Percentiles rank a stretch among this genome's conserved stretches.
phyloP scores from a whole-genome alignment of 169 alveolate species.

The Cryptosporidium andersoni region DNA sequence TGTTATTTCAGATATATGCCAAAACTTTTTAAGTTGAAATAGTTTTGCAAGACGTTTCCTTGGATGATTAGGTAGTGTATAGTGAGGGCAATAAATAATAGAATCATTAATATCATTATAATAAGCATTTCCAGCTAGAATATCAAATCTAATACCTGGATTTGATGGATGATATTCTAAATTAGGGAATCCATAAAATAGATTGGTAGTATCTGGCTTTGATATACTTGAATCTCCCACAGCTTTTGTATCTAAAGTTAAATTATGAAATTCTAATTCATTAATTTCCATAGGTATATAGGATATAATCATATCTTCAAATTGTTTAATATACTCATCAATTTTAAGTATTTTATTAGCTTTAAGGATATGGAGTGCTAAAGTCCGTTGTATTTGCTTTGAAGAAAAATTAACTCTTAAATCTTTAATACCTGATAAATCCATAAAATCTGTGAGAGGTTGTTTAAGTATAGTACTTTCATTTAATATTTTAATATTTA shows the following conservation, averaged over 20 bases:
- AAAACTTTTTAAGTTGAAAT: conserved; percentile 24
- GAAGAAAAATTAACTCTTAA: conserved; percentile 9
- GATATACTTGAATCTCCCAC: neutral
- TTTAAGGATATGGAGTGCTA: conserved; percentile 9
- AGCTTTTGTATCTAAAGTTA: neutral
- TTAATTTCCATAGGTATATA: conserved; percentile 46
- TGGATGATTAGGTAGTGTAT: conserved; percentile 46
- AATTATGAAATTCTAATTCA: conserved; percentile 27
- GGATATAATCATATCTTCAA: conserved; percentile 9
- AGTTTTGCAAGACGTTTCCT: conserved; percentile 33
- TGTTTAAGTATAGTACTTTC: too few relatives aligned
- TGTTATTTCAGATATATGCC: conserved; percentile 63
- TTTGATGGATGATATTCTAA: conserved; percentile 57
- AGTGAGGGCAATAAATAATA: conserved; percentile 37
- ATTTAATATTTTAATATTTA: too few relatives aligned
- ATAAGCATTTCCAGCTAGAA: conserved; percentile 47
- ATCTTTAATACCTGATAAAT: neutral
- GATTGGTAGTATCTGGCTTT: neutral
- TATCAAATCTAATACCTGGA: conserved; percentile 49
- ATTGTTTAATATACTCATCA: conserved; percentile 22
- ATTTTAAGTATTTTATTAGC: conserved; percentile 16
- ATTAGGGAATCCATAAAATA: conserved; percentile 39
- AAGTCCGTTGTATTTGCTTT: conserved; percentile 37
- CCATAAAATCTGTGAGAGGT: too few relatives aligned
- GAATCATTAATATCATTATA: conserved; percentile 43